Evolutionary conservation across 208 protist species (phyloP).

Genomic region (Balamuthia mandrillaris): DNA sequence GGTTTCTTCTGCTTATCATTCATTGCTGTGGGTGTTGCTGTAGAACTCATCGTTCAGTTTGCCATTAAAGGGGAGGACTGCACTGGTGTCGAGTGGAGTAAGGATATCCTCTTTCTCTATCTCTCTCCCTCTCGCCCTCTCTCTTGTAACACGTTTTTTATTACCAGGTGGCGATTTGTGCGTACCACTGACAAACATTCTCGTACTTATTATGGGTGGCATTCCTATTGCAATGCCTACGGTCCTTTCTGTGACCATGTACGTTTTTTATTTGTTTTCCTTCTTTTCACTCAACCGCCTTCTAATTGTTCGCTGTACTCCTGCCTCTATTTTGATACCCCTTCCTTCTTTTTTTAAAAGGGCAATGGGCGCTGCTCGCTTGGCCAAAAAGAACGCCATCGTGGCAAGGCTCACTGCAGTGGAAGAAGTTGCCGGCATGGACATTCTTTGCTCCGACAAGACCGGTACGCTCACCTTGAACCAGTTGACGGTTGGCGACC

Average conservation of each 20-base stretch:
- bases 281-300: slow-evolving; percentile 51
- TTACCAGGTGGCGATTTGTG: slow-evolving; percentile 20
- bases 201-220: slow-evolving; percentile 68
- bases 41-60: slow-evolving; percentile 64
- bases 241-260: slow-evolving; percentile 89
- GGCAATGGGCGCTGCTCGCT: slow-evolving; percentile 82
- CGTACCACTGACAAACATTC: slow-evolving; percentile 60
- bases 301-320: neutral
- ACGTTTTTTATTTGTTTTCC: slow-evolving; percentile 65
- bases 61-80: slow-evolving; percentile 42
- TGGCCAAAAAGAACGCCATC: slow-evolving; percentile 88
- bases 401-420: slow-evolving; percentile 88
- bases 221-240: slow-evolving; percentile 78
- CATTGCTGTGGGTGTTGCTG: slow-evolving; percentile 52
- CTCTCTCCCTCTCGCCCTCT: neutral
- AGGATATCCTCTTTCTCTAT: neutral
- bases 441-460: slow-evolving; percentile 90
- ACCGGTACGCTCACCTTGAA: slow-evolving; percentile 90
- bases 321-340: too few species aligned
- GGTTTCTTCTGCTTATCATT: slow-evolving; percentile 63
- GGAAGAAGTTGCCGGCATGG: slow-evolving; percentile 76
- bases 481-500: slow-evolving; percentile 82
- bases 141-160: neutral
- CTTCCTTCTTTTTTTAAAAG: slow-evolving; percentile 82
- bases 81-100: too few species aligned